phyloP scores from a whole-genome alignment of 2,329 filamentous ascomycete genomes.

The Fusarium camptoceras region DNA sequence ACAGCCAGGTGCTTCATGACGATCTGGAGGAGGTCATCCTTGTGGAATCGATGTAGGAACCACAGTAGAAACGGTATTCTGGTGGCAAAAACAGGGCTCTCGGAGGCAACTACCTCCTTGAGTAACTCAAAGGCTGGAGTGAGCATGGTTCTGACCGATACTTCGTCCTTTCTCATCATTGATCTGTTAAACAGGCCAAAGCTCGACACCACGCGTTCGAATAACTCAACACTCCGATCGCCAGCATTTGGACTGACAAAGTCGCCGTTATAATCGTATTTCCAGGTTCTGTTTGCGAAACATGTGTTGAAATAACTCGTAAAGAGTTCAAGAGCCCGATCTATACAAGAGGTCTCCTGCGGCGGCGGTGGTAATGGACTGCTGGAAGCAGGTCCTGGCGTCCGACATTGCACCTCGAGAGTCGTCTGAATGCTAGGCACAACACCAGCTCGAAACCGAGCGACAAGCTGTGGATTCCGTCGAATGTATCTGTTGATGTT shows the following conservation, averaged over 20 bases:
- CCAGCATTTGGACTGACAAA: constrained; percentile 42
- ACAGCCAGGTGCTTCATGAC: constrained; percentile 49
- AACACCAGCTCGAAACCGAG: constrained; percentile 49
- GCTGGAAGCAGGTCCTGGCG: constrained; percentile 44
- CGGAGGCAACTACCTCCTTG: constrained; percentile 49
- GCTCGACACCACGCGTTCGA: constrained; percentile 51
- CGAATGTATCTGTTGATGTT: constrained; percentile 57
- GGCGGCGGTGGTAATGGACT: constrained; percentile 40
- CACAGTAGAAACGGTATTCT: constrained; percentile 52
- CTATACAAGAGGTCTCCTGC: constrained; percentile 41
- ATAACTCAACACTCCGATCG: constrained; percentile 51
- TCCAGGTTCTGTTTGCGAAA: constrained; percentile 47
- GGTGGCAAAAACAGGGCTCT: constrained; percentile 51
- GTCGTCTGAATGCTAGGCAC: constrained; percentile 49
- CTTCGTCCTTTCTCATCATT: constrained; percentile 50
- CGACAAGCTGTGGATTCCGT: constrained; percentile 52
- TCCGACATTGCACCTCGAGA: constrained; percentile 50
- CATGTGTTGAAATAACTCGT: constrained; percentile 48
- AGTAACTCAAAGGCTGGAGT: constrained; percentile 52
- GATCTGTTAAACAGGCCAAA: constrained; percentile 51
- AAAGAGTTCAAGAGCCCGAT: constrained; percentile 47
- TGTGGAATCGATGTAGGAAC: constrained; percentile 52
- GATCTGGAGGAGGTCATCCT: constrained; percentile 49
- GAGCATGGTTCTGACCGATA: constrained; percentile 49
- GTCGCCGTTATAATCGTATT: constrained; percentile 48